Evolutionary conservation across 805 yeast species (phyloP), one percentile per base, ranked within the genome.

Genomic region (Candida nanaspora): DNA sequence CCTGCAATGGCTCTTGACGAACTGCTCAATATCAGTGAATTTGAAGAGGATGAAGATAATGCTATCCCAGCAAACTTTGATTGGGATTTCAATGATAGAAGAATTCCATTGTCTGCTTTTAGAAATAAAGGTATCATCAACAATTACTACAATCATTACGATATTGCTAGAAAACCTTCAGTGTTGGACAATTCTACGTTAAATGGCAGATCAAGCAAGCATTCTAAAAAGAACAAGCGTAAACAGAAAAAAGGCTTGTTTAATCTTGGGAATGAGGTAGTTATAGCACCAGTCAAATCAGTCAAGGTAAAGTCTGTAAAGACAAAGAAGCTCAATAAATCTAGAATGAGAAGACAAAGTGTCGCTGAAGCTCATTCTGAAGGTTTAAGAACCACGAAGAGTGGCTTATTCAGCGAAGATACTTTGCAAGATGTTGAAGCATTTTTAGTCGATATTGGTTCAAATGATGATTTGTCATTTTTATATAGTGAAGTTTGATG

Each of bases 91-190:
- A 49, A 45, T 18, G 56, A 54, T 55, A 75, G 72, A 56, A 70
- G 70, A 41, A 80, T 87, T 8, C 97, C 97, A 3, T 63, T 89
- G 32, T 85, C 94, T 2, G 97, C 97, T 1, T 91, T 91, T 59
- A 69, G 98, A 55, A 89, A 87, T 62, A 82, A 87, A 53, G 83
- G 84, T 11, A 61, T 76, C 15, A 46, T 60, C 14, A 49, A 53
- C 33, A 49, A 48, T 15, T 26, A 35, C 13, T 22, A 31, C 13
- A 38, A 15, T n/a, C 22, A 29, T 3, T 37, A 37, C n/a, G 40
- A 29, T 37, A 19, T 23, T 14, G 40, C 40, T 14, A 29, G 20
- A 14, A 29, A 28, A 29, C 25, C 30, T 11, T 31, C 34, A 7
- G 22, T 31, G 4, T 31, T 31, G 22, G 22, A 31, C 19, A 26